A percentile compares a stretch with the other conserved stretches of the same genome.
Conservation (phyloP, 306 rosid species). For the Neltuma alba region DNA sequence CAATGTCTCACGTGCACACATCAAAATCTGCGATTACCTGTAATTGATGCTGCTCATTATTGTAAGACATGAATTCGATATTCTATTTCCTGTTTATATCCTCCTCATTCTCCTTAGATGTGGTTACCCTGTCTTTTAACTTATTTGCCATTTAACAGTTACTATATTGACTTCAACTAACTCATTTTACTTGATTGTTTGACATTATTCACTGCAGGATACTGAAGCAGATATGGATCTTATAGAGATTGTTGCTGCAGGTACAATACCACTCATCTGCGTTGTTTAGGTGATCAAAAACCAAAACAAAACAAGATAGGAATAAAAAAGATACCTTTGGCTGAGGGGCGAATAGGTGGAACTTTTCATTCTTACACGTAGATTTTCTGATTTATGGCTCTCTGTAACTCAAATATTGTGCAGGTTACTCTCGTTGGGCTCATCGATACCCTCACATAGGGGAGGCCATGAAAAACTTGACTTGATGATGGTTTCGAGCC, state of each 20-base stretch:
- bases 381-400: constrained; percentile 16
- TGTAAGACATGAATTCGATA: not conserved
- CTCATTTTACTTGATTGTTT: not conserved
- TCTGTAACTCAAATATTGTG: constrained; percentile 19
- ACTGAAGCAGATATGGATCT: constrained; percentile 68
- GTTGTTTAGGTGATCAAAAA: not conserved
- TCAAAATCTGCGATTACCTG: not conserved
- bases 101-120: not conserved
- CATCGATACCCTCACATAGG: constrained; percentile 65
- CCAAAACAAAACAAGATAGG: not conserved
- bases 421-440: constrained; percentile 83
- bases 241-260: constrained; percentile 64
- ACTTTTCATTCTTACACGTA: not conserved
- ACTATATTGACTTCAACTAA: not conserved
- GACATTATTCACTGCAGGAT: constrained; percentile 54
- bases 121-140: not conserved
- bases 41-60: no score
- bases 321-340: not conserved
- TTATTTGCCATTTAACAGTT: not conserved
- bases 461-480: constrained; percentile 47
- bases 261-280: constrained; percentile 39
- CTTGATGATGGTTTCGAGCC: constrained; percentile 26
- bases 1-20: not conserved
- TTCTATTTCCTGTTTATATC: not conserved
- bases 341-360: not conserved